Percentiles rank a stretch among this genome's conserved stretches.
Conservation (phyloP, 305 asterid genomes). For the Plantago coronopus region DNA sequence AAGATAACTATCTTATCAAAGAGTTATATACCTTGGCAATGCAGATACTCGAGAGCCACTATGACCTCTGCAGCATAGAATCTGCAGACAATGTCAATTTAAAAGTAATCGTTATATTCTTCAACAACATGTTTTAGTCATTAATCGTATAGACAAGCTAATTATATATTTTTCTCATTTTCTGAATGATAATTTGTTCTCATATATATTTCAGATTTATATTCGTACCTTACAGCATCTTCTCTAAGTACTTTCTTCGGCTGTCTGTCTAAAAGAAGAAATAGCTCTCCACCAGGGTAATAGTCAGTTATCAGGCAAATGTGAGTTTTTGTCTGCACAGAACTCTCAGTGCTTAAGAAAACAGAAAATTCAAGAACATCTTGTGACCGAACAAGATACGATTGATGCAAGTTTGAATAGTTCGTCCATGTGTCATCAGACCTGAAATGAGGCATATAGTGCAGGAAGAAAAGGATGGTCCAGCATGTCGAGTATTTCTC, state of each 20-base stretch:
- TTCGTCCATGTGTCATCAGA: slow-evolving; percentile 15
- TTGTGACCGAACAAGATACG: not conserved
- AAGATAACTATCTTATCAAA: slow-evolving; percentile 6
- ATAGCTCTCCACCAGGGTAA: slow-evolving; percentile 94
- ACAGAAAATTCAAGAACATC: slow-evolving; percentile 7
- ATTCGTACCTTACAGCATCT: slow-evolving; percentile 73
- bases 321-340: slow-evolving; percentile 81
- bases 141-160: not conserved
- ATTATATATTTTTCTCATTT: not conserved
- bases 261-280: slow-evolving; percentile 85
- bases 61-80: slow-evolving; percentile 92
- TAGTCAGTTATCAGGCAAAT: slow-evolving; percentile 87
- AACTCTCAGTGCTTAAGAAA: slow-evolving; percentile 18
- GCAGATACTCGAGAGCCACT: slow-evolving; percentile 96
- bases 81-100: slow-evolving; percentile 33
- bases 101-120: not conserved
- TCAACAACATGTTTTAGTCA: not conserved
- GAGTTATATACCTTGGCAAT: slow-evolving; percentile 68
- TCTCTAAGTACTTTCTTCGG: slow-evolving; percentile 83
- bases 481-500: slow-evolving; percentile 91
- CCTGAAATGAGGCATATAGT: slow-evolving; percentile 97
- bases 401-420: not conserved
- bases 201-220: not conserved
- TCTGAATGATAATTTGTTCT: not conserved
- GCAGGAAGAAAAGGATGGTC: slow-evolving; percentile 99